phyloP scores from a whole-genome alignment of 768 basidiomycete genomes.

The Chalciporus sphaerocephalus region DNA sequence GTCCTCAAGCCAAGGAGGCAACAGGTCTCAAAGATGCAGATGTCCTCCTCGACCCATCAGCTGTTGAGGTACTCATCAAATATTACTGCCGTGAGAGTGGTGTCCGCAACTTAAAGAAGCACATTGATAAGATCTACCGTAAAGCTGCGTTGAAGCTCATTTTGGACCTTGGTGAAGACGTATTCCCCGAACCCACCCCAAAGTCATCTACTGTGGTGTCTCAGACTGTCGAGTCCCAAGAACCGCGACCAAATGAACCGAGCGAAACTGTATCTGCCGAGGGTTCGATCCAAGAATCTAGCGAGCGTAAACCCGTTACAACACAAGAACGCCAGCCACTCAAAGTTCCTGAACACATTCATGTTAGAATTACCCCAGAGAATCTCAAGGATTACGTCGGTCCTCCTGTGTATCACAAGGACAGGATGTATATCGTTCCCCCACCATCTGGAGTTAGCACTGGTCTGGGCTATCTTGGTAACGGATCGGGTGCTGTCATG shows the following conservation, averaged over 20 bases:
- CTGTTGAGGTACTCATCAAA: constrained; percentile 87
- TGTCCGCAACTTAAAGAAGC: constrained; percentile 95
- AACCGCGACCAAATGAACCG: constrained; percentile 41
- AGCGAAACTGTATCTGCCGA: constrained; percentile 14
- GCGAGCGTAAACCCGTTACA: constrained; percentile 56
- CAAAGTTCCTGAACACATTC: constrained; percentile 71
- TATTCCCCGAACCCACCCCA: constrained; percentile 65
- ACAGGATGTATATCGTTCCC: constrained; percentile 74
- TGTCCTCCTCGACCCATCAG: constrained; percentile 67
- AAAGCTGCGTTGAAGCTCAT: constrained; percentile 94
- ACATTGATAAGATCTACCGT: constrained; percentile 98
- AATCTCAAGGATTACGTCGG: constrained; percentile 97
- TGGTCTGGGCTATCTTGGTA: constrained; percentile 92
- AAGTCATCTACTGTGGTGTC: constrained; percentile 14
- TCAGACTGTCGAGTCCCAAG: constrained; percentile 50
- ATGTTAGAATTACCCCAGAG: constrained; percentile 76
- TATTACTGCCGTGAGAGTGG: constrained; percentile 98
- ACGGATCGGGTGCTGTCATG: constrained; percentile 96
- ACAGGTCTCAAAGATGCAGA: constrained; percentile 83
- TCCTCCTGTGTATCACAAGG: constrained; percentile 92
- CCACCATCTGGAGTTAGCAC: constrained; percentile 93
- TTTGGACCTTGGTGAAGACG: constrained; percentile 82
- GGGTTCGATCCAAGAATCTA: constrained; percentile 16
- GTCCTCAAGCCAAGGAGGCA: constrained; percentile 89
- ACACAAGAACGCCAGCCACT: constrained; percentile 79